phyloP scores from a whole-genome alignment of 176 grass and related monocot genomes.

The Lolium rigidum region DNA sequence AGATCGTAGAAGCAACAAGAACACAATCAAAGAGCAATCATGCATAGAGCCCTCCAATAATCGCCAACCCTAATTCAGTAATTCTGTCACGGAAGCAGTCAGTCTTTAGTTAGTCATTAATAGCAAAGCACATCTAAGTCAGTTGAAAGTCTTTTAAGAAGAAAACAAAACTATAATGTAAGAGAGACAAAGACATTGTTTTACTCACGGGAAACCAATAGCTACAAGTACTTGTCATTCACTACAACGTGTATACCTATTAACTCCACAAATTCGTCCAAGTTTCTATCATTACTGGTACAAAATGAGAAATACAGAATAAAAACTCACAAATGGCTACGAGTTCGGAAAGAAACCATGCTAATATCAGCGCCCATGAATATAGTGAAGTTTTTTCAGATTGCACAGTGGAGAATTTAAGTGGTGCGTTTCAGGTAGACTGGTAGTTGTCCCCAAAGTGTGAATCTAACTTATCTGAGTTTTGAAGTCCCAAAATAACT shows the following conservation, averaged over 20 bases:
- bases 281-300: constrained; percentile 34
- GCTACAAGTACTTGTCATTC: constrained; percentile 6
- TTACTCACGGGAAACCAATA: constrained; percentile 1
- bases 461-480: background rate
- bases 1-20: background rate
- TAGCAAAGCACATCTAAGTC: background rate
- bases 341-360: background rate
- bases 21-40: background rate
- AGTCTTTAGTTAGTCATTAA: constrained; percentile 14
- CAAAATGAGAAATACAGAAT: constrained; percentile 17
- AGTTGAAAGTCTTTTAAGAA: background rate
- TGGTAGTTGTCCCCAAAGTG: background rate
- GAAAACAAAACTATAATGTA: background rate
- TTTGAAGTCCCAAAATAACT: no score
- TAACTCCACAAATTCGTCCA: constrained; percentile 28
- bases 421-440: background rate
- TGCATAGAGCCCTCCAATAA: background rate
- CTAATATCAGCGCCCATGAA: background rate
- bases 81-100: background rate
- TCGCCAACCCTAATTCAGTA: background rate
- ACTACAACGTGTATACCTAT: constrained; percentile 30
- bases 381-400: background rate
- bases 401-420: background rate
- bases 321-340: background rate
- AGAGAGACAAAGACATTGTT: background rate